These are phyloP conservation scores for Fusarium ambrosium DNA, from an alignment of 2,329 filamentous ascomycete genomes.

Conservation along the genomic window DNA sequence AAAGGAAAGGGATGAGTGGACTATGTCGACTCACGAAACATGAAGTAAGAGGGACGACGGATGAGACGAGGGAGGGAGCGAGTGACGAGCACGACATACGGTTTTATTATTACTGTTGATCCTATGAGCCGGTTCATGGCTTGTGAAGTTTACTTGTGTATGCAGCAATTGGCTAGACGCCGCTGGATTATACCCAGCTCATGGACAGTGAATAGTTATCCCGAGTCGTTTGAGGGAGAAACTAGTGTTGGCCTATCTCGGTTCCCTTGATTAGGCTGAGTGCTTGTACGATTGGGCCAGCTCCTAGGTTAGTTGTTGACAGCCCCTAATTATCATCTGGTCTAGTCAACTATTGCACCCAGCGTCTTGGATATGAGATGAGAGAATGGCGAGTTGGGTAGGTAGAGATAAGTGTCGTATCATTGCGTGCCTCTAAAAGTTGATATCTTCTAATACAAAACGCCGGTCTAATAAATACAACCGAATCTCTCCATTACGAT, in stretches of 20 bases:
- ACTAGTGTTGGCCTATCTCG: background rate
- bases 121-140: background rate
- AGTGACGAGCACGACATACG: conserved; percentile 29
- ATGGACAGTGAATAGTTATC: background rate
- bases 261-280: background rate
- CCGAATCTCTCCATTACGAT: background rate
- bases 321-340: background rate
- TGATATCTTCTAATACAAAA: conserved; percentile 8
- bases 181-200: conserved; percentile 2
- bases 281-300: background rate
- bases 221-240: background rate
- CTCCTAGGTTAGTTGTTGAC: background rate
- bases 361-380: background rate
- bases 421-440: background rate
- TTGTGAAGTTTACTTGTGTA: background rate
- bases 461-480: background rate
- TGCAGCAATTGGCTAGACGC: conserved; percentile 4
- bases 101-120: conserved; percentile 31
- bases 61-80: conserved; percentile 4
- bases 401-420: conserved; percentile 1
- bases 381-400: background rate
- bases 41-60: conserved; percentile 12
- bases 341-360: background rate
- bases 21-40: conserved; percentile 5
- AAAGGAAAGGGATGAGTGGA: conserved; percentile 20